phyloP scores from a whole-genome alignment of 257 asterid species.

The Apocynum venetum region DNA sequence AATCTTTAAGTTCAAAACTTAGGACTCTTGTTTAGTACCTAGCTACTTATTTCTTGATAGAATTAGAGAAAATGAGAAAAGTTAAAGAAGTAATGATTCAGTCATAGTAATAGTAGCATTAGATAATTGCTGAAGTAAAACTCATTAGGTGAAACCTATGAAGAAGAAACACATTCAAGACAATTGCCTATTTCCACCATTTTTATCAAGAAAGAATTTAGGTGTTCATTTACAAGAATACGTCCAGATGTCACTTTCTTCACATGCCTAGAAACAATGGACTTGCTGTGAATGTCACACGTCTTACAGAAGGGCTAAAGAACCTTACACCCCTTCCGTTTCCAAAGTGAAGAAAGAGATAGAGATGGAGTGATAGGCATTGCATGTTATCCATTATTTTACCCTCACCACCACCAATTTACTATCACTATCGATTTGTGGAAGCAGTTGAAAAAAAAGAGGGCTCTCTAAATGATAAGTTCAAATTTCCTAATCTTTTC shows the following conservation, averaged over 20 bases:
- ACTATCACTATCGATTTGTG: not conserved
- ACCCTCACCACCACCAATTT: conserved; percentile 1
- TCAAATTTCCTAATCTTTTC: conserved; percentile 4
- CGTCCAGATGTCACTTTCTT: not conserved
- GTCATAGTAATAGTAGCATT: too few relatives aligned
- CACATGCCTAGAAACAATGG: not conserved
- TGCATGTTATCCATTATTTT: conserved; percentile 16
- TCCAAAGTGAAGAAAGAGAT: conserved; percentile 10
- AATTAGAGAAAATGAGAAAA: too few relatives aligned
- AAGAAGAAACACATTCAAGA: too few relatives aligned
- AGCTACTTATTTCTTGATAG: too few relatives aligned
- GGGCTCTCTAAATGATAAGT: not conserved
- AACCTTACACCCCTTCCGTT: not conserved
- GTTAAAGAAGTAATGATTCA: too few relatives aligned
- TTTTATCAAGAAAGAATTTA: too few relatives aligned
- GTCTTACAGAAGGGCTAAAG: not conserved
- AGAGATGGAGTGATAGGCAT: conserved; percentile 25
- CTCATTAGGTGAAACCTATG: too few relatives aligned
- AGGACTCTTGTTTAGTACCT: too few relatives aligned
- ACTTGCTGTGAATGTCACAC: conserved; percentile 6
- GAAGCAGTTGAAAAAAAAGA: not conserved
- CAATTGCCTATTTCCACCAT: too few relatives aligned
- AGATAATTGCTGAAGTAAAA: too few relatives aligned
- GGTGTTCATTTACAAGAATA: not conserved
- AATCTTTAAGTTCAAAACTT: too few relatives aligned